Percentiles rank a stretch among this genome's conserved stretches.
phyloP scores from a whole-genome alignment of 164 flowering plant species.

The Vitis labrusca region DNA sequence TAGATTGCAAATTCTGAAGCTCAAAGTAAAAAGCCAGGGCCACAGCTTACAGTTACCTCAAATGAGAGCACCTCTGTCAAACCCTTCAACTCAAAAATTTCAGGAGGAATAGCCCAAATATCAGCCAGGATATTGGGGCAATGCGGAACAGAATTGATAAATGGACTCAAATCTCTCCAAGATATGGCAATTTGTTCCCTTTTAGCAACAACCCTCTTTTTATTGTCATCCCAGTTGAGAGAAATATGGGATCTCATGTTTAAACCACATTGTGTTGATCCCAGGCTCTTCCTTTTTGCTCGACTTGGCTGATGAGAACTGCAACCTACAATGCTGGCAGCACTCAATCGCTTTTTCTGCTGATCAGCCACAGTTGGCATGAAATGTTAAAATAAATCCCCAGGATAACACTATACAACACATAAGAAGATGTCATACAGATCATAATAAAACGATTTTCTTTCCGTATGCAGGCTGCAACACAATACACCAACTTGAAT shows the following conservation, averaged over 20 bases:
- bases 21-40: background rate
- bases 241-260: conserved; percentile 50
- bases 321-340: conserved; percentile 38
- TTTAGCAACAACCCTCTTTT: conserved; percentile 60
- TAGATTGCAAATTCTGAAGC: background rate
- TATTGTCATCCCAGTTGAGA: conserved; percentile 67
- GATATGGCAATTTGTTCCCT: conserved; percentile 73
- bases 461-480: background rate
- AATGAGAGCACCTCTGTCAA: conserved; percentile 58
- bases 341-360: conserved; percentile 55
- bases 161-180: conserved; percentile 60
- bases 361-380: conserved; percentile 75
- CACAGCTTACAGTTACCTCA: conserved; percentile 50
- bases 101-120: conserved; percentile 57
- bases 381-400: conserved; percentile 8
- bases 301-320: conserved; percentile 43
- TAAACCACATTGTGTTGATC: conserved; percentile 26
- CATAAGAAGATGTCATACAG: background rate
- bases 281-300: conserved; percentile 51
- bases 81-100: conserved; percentile 60
- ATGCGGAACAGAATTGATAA: conserved; percentile 37
- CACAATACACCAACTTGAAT: background rate
- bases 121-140: conserved; percentile 52
- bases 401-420: conserved; percentile 3
- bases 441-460: background rate